Base-by-base conservation (phyloP, 352 stramenopile species). In the Pythium volutum region DNA sequence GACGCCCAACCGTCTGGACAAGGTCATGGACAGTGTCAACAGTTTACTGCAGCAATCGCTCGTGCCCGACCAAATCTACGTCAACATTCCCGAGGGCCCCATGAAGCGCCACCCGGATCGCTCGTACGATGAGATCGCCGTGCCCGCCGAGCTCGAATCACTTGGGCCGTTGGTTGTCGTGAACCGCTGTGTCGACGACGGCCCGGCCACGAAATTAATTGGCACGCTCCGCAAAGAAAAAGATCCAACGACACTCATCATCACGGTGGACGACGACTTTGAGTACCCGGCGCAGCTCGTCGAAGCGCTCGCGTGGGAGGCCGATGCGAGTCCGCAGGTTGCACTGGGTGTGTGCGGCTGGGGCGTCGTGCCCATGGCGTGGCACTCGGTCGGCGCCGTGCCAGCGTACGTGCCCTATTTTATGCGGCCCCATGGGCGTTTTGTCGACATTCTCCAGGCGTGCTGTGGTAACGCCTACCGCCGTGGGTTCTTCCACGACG, bases 201-300 rank as follows among this genome's bases (percentile, higher is more conserved):
- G 84, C n/a, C 84, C 84, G 1, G 81, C 82, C 18, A 93, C 79
- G 22, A 93, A 93, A 51, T 59, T 93, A 14, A 69, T 91, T 7
- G 81, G 76, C 33, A 69, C 84, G n/a, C 51, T 93, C 47, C 64
- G 81, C 18, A 66, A 86, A 3, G 84, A 91, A 51, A 64, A 69
- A 38, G 77, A 91, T 48, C 55, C 75, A 16, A 71, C 67, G 15
- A 90, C 81, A 47, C 69, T 91, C 18, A 88, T 93, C 55, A 85
- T 93, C 46, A 91, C 84, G 20, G 70, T 93, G 15, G 84, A 93
- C 48, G 84, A 93, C 49, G 84, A 93, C 75, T 93, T 93, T 58
- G 76, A 82, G 61, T 91, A 93, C 50, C 81, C 84, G n/a, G 6
- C 52, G 34, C 62, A 74, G 38, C 62, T 93, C 7, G 78, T 90